Evolutionary conservation across 345 rosid species (phyloP), one percentile per base, ranked within the genome.

Genomic region (Sonneratia alba): DNA sequence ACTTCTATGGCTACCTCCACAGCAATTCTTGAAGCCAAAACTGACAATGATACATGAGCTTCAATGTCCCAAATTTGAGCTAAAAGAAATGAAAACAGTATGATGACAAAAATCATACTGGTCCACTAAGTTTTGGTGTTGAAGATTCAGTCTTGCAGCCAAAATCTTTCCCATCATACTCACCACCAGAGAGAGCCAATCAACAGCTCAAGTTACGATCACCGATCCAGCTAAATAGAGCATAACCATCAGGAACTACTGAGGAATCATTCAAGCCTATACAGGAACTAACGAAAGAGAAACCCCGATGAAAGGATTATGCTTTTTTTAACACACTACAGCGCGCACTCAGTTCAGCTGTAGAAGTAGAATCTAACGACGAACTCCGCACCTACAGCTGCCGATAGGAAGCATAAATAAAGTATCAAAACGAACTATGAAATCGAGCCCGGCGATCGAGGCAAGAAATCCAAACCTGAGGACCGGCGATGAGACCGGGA

Each of bases 401-500:
- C 66, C 2, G 13, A 14, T 45, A 10, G 24, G 66, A 18, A 67
- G 55, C 71, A 6, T 27, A 27, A 27, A 27, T 27, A 27, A 27
- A 27, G 32, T 27, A 42, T 42, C 7, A 42, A 42, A 42, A 47
- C 18, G 42, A 53, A 24, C 32, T 37, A 9, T 27, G 34, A 59
- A 45, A 34, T 22, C 62, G 36, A 64, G 16, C 2, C 42, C 40
- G 10, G 45, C 32, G 27, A 36, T 53, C 22, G 9, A 53, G 59
- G 22, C 64, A 22, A 32, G 63, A 57, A 21, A 21, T 5, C 32
- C 9, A 38, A 78, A 88, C 92, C 92, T 88, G 92, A 49, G 86
- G 85, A 66, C 80, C 74, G 21, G 89, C 75, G 12, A 88, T 66
- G 72, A 84, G 80, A 70, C 81, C 78, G 16, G 88, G 87, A 63